Conservation (phyloP, 768 basidiomycete species). For the Paxillus ammoniavirescens region DNA sequence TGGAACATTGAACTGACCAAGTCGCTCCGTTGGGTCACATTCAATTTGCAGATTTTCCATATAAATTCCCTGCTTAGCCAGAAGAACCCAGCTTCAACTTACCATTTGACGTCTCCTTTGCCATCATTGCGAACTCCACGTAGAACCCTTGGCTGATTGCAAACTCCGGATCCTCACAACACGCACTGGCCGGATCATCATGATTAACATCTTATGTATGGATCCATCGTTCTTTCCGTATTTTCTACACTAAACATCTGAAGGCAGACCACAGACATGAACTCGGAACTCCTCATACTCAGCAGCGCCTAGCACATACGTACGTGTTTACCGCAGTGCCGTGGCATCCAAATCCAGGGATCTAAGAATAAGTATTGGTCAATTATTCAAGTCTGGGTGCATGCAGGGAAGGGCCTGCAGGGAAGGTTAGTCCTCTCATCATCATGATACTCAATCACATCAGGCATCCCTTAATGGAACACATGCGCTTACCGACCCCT, state of each 20-base stretch:
- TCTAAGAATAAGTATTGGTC: constrained; percentile 13
- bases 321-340: constrained; percentile 42
- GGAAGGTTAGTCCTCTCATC: constrained; percentile 22
- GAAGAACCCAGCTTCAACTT: too few species aligned
- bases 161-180: not conserved
- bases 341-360: constrained; percentile 35
- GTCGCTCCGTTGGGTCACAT: too few species aligned
- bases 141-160: not conserved
- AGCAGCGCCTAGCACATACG: constrained; percentile 29
- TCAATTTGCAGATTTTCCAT: too few species aligned
- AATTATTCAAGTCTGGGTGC: too few species aligned
- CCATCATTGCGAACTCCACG: not conserved
- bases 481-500: not conserved
- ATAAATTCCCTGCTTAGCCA: too few species aligned
- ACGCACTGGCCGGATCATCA: not conserved
- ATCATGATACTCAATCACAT: constrained; percentile 6
- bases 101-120: constrained; percentile 14
- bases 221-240: not conserved
- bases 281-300: too few species aligned
- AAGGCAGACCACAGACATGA: not conserved
- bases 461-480: not conserved
- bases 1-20: too few species aligned
- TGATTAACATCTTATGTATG: not conserved
- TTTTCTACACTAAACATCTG: not conserved
- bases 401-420: constrained; percentile 1